A percentile compares a stretch with the other conserved stretches of the same genome.
Evolutionary conservation across 257 asterid species (phyloP).

Genomic region (Rhazya stricta): DNA sequence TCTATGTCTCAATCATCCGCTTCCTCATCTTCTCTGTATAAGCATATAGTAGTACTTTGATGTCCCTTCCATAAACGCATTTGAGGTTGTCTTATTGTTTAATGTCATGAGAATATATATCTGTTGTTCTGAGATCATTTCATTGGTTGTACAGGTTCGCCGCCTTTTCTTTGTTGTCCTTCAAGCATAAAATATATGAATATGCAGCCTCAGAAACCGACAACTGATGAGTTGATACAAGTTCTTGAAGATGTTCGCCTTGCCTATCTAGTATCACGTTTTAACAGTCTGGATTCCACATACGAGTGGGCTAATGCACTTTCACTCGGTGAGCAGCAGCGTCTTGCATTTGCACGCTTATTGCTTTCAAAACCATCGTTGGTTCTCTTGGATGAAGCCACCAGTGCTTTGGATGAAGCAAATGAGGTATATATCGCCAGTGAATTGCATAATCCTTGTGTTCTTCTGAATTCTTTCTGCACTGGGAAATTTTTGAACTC

Average conservation of each 20-base stretch:
- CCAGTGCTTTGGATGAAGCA: slow-evolving; percentile 84
- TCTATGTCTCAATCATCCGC: background rate
- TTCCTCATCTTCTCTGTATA: background rate
- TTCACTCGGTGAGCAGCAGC: slow-evolving; percentile 88
- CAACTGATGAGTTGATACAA: slow-evolving; percentile 51
- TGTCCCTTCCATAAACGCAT: background rate
- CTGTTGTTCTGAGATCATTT: slow-evolving; percentile 1
- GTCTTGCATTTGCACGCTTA: slow-evolving; percentile 77
- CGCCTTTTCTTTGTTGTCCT: slow-evolving; percentile 34
- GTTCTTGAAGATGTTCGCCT: slow-evolving; percentile 67
- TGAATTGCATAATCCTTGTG: background rate
- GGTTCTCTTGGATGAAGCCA: slow-evolving; percentile 73
- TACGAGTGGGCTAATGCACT: slow-evolving; percentile 81
- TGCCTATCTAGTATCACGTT: slow-evolving; percentile 49
- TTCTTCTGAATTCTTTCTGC: background rate
- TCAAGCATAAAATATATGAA: slow-evolving; percentile 25
- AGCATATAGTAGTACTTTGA: background rate
- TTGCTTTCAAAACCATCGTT: slow-evolving; percentile 63
- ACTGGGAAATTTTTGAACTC: background rate
- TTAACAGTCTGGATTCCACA: slow-evolving; percentile 49
- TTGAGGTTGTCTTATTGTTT: background rate
- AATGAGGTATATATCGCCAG: slow-evolving; percentile 51
- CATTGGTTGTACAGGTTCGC: slow-evolving; percentile 40
- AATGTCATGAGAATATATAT: background rate
- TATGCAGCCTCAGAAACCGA: slow-evolving; percentile 39